These are phyloP conservation scores for Eucalyptus regnans DNA, from an alignment of 345 rosid genomes.

Conservation along the genomic window DNA sequence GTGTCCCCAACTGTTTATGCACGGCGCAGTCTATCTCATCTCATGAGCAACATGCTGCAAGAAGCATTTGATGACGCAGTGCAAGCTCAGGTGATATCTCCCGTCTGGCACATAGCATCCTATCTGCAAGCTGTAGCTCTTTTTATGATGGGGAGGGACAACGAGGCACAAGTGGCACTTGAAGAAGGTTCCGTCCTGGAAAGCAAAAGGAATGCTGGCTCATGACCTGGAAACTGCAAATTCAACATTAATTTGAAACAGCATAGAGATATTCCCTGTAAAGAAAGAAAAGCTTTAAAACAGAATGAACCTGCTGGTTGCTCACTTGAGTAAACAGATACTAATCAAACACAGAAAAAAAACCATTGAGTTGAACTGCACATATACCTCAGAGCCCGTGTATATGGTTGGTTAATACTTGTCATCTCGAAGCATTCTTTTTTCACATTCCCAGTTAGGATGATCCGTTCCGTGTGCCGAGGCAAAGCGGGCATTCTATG, in stretches of 20 bases:
- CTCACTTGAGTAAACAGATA: background rate
- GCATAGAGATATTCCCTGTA: background rate
- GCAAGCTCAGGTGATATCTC: slow-evolving; percentile 82
- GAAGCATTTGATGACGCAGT: slow-evolving; percentile 74
- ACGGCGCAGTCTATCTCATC: slow-evolving; percentile 69
- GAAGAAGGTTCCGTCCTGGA: slow-evolving; percentile 72
- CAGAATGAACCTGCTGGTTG: background rate
- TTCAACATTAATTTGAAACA: background rate
- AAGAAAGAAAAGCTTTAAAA: background rate
- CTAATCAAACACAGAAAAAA: background rate
- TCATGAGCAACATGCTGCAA: slow-evolving; percentile 66
- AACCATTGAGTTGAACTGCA: background rate
- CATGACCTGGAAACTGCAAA: background rate
- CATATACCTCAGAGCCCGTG: background rate
- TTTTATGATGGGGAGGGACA: slow-evolving; percentile 48
- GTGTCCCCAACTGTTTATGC: slow-evolving; percentile 79
- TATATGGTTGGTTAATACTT: background rate
- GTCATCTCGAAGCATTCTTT: background rate
- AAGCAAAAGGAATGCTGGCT: slow-evolving; percentile 22
- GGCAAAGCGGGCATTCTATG: background rate
- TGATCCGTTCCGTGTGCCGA: background rate
- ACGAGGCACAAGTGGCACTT: slow-evolving; percentile 66
- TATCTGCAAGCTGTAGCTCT: slow-evolving; percentile 80
- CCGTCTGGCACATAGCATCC: slow-evolving; percentile 82
- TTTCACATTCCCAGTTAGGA: background rate